phyloP scores from a whole-genome alignment of 2,329 filamentous ascomycete species.

The Scedosporium apiospermum region DNA sequence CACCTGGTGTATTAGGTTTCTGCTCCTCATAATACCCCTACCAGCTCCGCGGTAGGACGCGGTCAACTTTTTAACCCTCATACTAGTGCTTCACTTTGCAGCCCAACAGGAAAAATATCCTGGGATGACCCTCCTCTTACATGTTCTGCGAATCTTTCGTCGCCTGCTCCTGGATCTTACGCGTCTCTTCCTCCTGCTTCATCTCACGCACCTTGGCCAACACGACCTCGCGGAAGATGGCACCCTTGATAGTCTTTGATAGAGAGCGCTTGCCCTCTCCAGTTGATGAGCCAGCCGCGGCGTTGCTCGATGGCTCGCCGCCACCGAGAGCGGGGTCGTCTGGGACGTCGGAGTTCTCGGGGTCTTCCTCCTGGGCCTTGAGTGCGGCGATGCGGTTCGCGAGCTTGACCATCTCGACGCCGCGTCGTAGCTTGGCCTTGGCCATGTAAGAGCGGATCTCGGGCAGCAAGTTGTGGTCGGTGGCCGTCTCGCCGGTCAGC shows the following conservation, averaged over 20 bases:
- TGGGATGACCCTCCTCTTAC: background rate
- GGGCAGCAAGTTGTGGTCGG: conserved; percentile 92
- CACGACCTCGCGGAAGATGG: conserved; percentile 91
- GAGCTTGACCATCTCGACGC: conserved; percentile 93
- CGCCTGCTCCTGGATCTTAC: conserved; percentile 54
- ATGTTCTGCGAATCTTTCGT: conserved; percentile 35
- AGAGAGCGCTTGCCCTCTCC: conserved; percentile 27
- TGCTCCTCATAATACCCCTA: no score
- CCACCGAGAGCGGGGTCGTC: conserved; percentile 51
- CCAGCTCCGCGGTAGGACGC: no score
- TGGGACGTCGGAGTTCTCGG: conserved; percentile 64
- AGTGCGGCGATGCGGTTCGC: conserved; percentile 91
- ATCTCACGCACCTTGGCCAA: conserved; percentile 87
- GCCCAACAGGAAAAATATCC: no score
- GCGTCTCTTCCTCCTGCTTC: conserved; percentile 74
- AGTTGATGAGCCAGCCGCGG: conserved; percentile 13
- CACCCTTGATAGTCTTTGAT: conserved; percentile 44
- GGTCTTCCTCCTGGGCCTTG: conserved; percentile 83
- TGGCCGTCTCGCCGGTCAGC: conserved; percentile 85
- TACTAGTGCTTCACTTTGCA: no score
- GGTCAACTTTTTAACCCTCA: no score
- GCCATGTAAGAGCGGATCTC: conserved; percentile 93
- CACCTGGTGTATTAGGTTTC: background rate
- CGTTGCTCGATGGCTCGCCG: conserved; percentile 15
- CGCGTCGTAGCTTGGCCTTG: conserved; percentile 80